phyloP scores from a whole-genome alignment of 257 asterid genomes.

The Ballota nigra region DNA sequence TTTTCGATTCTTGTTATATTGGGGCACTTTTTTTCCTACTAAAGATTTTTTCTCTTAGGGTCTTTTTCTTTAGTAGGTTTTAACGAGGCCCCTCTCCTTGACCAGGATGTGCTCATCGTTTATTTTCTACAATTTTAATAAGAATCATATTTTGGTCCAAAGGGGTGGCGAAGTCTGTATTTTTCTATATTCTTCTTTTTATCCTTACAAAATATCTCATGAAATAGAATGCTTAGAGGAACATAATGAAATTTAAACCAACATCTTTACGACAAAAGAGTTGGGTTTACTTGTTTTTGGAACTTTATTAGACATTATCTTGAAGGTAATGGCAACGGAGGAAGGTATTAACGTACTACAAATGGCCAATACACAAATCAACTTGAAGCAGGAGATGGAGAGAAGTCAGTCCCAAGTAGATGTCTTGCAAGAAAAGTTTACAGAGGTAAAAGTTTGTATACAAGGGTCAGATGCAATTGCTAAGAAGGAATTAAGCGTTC shows the following conservation, averaged over 20 bases:
- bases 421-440: conserved; percentile 64
- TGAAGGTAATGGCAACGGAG: conserved; percentile 64
- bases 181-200: not conserved
- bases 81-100: too few species aligned
- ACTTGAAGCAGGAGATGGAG: conserved; percentile 74
- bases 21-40: too few species aligned
- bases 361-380: conserved; percentile 40
- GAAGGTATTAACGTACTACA: conserved; percentile 43
- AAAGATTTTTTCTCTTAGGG: too few species aligned
- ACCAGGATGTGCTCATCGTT: too few species aligned
- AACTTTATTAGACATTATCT: conserved; percentile 11
- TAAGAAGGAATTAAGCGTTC: conserved; percentile 65
- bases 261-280: not conserved
- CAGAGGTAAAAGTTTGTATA: conserved; percentile 50
- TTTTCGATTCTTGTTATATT: too few species aligned
- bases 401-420: conserved; percentile 63
- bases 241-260: not conserved
- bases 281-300: not conserved
- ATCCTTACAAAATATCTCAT: not conserved
- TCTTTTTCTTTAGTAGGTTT: too few species aligned
- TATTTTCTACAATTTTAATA: too few species aligned
- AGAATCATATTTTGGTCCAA: too few species aligned
- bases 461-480: conserved; percentile 62
- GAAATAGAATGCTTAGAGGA: not conserved
- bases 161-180: not conserved